Evolutionary conservation across 2,329 filamentous ascomycete species (phyloP).

Genomic region (Geosmithia morbida): DNA sequence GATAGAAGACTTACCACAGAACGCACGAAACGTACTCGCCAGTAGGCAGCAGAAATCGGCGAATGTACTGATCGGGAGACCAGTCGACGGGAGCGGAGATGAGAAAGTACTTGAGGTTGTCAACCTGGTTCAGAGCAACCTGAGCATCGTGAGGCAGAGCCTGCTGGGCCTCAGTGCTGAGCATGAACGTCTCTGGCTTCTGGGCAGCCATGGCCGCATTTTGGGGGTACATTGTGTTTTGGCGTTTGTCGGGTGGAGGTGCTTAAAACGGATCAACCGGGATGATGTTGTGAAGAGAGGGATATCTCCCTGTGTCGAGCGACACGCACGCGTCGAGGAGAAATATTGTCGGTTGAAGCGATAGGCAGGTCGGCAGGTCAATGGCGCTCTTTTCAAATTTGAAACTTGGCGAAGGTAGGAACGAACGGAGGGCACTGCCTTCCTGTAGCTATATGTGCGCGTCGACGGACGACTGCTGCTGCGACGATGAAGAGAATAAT

Average conservation of each 20-base stretch:
- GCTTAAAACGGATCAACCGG: neutral
- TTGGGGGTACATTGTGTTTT: constrained; percentile 58
- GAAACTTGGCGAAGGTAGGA: constrained; percentile 1
- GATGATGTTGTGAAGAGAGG: neutral
- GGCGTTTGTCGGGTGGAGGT: neutral
- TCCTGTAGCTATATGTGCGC: neutral
- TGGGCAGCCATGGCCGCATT: constrained; percentile 77
- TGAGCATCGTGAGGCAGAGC: constrained; percentile 91
- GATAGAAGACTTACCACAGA: constrained; percentile 48
- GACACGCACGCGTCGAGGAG: neutral
- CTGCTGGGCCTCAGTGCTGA: constrained; percentile 94
- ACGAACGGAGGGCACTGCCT: constrained; percentile 18
- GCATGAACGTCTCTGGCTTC: constrained; percentile 97
- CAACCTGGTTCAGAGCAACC: constrained; percentile 93
- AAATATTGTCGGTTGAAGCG: neutral
- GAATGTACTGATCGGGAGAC: constrained; percentile 92
- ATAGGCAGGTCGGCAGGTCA: neutral
- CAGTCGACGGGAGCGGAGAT: constrained; percentile 97
- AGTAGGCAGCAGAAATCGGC: constrained; percentile 86
- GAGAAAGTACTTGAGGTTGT: constrained; percentile 99
- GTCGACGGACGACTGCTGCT: constrained; percentile 7
- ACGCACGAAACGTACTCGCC: constrained; percentile 99
- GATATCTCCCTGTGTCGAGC: neutral
- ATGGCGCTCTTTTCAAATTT: neutral
- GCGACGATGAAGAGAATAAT: constrained; percentile 13